These are phyloP conservation scores for Termitomyces heimii DNA, from an alignment of 768 basidiomycete genomes.

Conservation along the genomic window DNA sequence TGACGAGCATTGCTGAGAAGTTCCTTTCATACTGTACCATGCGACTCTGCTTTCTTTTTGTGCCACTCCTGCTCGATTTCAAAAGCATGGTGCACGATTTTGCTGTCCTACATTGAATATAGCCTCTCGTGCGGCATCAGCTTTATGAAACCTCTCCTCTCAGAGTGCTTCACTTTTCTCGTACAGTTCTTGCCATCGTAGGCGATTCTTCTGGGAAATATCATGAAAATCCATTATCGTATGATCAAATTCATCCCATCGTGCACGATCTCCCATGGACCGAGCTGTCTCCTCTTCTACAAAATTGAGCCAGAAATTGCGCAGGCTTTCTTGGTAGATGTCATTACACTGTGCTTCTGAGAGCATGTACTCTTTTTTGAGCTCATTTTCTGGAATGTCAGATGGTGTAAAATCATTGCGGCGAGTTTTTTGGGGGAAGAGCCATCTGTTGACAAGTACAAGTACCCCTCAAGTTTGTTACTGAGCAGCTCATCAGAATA, in stretches of 20 bases:
- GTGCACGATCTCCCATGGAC: background rate
- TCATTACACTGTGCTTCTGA: background rate
- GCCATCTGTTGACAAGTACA: background rate
- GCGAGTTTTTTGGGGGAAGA: background rate
- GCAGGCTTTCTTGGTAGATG: background rate
- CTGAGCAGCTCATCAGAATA: background rate
- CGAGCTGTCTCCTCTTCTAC: background rate
- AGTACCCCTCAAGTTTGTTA: background rate
- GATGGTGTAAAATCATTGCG: too few species aligned
- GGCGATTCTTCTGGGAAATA: background rate
- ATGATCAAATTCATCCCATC: background rate
- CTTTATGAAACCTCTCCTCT: background rate
- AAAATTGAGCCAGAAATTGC: background rate
- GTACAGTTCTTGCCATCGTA: background rate
- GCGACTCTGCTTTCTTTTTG: background rate
- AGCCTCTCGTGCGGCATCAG: background rate
- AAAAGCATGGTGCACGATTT: background rate
- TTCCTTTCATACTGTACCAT: background rate
- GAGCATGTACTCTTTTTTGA: background rate
- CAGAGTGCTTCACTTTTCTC: background rate
- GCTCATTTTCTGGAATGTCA: background rate
- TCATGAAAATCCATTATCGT: background rate
- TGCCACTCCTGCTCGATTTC: background rate
- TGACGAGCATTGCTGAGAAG: background rate
- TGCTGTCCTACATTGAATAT: background rate